Conservation (phyloP, 2,329 filamentous ascomycete genomes). For the Colletotrichum sp. region DNA sequence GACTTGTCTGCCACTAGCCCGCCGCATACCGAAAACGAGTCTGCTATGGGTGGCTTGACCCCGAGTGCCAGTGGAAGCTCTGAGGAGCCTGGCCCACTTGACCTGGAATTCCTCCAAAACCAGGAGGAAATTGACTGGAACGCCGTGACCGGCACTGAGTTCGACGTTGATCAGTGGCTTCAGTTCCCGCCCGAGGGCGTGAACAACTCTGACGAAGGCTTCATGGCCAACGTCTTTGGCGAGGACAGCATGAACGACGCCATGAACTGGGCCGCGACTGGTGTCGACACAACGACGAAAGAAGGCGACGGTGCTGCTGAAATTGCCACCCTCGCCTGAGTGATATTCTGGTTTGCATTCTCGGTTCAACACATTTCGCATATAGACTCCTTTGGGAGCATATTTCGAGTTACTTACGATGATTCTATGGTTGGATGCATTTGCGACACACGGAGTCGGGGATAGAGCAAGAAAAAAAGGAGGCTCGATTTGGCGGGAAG, state of each 20-base stretch:
- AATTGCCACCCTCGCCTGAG: conserved; percentile 1
- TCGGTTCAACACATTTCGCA: neutral
- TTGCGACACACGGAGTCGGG: conserved; percentile 9
- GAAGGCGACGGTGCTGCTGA: conserved; percentile 6
- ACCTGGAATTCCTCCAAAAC: conserved; percentile 50
- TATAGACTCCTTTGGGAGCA: conserved; percentile 9
- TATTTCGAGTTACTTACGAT: neutral
- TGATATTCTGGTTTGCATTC: neutral
- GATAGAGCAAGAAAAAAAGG: conserved; percentile 9
- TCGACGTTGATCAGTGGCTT: conserved; percentile 64
- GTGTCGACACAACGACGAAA: neutral
- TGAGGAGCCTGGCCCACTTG: conserved; percentile 43
- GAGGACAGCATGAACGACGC: conserved; percentile 23
- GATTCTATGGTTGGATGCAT: conserved; percentile 1
- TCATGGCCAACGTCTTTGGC: conserved; percentile 37
- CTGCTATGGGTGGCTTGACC: conserved; percentile 40
- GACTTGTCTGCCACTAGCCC: conserved; percentile 43
- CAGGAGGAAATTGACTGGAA: conserved; percentile 60
- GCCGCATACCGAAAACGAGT: conserved; percentile 47
- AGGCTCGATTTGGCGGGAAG: neutral
- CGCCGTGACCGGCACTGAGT: conserved; percentile 53
- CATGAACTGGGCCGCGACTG: conserved; percentile 22
- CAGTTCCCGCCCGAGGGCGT: conserved; percentile 59
- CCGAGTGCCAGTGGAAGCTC: conserved; percentile 50
- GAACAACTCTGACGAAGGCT: conserved; percentile 39